Evolutionary conservation across 2,329 filamentous ascomycete genomes (phyloP).

Genomic region (Sarocladium oryzae): DNA sequence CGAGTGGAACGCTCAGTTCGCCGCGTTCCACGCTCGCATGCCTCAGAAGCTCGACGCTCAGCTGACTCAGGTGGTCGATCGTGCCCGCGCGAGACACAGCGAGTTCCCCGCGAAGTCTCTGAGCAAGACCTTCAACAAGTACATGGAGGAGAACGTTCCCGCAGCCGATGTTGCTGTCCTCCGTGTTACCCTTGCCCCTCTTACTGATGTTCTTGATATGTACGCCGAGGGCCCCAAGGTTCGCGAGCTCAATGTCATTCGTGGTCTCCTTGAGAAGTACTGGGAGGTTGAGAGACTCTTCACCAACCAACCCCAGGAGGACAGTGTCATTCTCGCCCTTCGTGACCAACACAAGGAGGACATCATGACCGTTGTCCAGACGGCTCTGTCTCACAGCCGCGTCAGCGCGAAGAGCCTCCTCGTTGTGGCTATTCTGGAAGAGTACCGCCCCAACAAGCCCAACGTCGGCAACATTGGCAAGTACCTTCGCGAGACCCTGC

Average conservation of each 20-base stretch:
- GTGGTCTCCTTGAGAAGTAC: slow-evolving; percentile 73
- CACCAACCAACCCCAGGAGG: slow-evolving; percentile 80
- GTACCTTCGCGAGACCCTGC: slow-evolving; percentile 74
- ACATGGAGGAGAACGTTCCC: slow-evolving; percentile 78
- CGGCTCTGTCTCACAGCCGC: slow-evolving; percentile 87
- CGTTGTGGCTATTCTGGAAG: slow-evolving; percentile 81
- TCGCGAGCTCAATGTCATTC: slow-evolving; percentile 81
- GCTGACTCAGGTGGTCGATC: slow-evolving; percentile 80
- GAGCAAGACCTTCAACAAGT: slow-evolving; percentile 76
- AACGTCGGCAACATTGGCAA: slow-evolving; percentile 83
- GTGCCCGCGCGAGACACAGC: slow-evolving; percentile 65
- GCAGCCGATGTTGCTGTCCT: slow-evolving; percentile 67
- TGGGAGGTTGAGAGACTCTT: slow-evolving; percentile 81
- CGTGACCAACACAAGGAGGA: slow-evolving; percentile 97
- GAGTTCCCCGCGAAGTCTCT: slow-evolving; percentile 93
- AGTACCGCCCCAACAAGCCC: slow-evolving; percentile 93
- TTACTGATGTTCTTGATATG: slow-evolving; percentile 69
- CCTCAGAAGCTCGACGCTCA: slow-evolving; percentile 82
- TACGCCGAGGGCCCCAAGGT: slow-evolving; percentile 86
- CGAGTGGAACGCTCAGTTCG: slow-evolving; percentile 94
- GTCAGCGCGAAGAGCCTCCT: slow-evolving; percentile 92
- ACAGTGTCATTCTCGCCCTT: slow-evolving; percentile 87
- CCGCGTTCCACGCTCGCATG: slow-evolving; percentile 95
- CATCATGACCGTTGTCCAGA: slow-evolving; percentile 75
- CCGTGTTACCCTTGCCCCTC: slow-evolving; percentile 64